These are phyloP conservation scores for Keithomyces neogunnii DNA, from an alignment of 2,329 filamentous ascomycete genomes.

Conservation along the genomic window DNA sequence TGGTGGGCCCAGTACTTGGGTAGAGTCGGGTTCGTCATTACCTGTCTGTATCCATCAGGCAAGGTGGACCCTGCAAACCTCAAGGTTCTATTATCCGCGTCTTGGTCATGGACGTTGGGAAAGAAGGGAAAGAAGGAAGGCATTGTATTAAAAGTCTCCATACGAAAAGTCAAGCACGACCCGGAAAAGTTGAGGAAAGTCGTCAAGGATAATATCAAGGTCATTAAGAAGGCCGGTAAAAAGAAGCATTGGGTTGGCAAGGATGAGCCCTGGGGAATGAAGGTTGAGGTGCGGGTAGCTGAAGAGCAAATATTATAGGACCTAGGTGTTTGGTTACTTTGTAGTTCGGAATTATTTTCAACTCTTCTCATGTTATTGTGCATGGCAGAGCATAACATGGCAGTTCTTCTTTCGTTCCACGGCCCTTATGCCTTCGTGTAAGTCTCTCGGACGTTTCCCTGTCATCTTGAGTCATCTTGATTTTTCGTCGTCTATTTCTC, in stretches of 20 bases:
- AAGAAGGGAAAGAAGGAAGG: constrained; percentile 30
- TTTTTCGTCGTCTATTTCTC: too few species aligned
- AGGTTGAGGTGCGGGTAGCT: constrained; percentile 25
- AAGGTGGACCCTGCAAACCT: constrained; percentile 29
- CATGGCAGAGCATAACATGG: too few species aligned
- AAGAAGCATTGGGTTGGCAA: constrained; percentile 44
- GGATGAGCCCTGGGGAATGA: constrained; percentile 27
- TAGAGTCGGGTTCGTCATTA: constrained; percentile 47
- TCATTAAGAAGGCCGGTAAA: constrained; percentile 49
- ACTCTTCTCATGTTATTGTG: too few species aligned
- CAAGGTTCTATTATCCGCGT: constrained; percentile 29
- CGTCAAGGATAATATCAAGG: constrained; percentile 28
- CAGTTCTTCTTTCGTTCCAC: too few species aligned
- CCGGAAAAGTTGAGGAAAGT: constrained; percentile 30
- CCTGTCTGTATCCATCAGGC: constrained; percentile 53
- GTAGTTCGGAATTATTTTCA: too few species aligned
- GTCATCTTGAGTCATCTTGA: too few species aligned
- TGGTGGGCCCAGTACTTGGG: constrained; percentile 63
- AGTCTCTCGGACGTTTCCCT: too few species aligned
- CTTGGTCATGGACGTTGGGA: constrained; percentile 32
- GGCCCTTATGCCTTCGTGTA: too few species aligned
- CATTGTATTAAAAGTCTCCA: constrained; percentile 33
- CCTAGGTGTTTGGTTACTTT: not conserved
- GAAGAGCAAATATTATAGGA: constrained; percentile 20
- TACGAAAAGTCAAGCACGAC: constrained; percentile 28